These are phyloP conservation scores for Candida manassasensis DNA, from an alignment of 805 yeast species.

Conservation along the genomic window DNA sequence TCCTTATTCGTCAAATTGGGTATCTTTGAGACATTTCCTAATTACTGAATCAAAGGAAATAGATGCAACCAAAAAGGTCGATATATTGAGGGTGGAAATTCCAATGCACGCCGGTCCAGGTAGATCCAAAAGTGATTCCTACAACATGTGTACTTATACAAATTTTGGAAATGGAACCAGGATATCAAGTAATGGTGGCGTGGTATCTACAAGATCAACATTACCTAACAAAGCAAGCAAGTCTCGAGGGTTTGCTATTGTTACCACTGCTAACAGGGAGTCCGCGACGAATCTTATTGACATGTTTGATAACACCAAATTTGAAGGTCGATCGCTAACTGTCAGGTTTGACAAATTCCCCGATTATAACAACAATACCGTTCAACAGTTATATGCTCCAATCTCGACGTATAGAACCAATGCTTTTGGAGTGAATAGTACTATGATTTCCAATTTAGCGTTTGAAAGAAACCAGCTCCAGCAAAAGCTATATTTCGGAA, in stretches of 20 bases:
- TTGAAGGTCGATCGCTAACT: constrained; percentile 56
- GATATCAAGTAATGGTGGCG: background rate
- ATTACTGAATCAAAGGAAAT: constrained; percentile 18
- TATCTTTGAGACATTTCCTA: constrained; percentile 27
- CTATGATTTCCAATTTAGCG: constrained; percentile 21
- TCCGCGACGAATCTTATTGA: constrained; percentile 48
- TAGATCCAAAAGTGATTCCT: background rate
- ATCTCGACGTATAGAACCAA: background rate
- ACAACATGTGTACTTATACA: background rate
- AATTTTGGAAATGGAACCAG: background rate
- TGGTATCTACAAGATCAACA: constrained; percentile 1
- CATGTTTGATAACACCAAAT: constrained; percentile 46
- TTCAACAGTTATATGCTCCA: constrained; percentile 16
- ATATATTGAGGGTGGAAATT: constrained; percentile 34
- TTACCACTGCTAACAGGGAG: constrained; percentile 41
- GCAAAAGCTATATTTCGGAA: constrained; percentile 26
- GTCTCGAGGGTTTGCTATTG: constrained; percentile 63
- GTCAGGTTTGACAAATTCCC: constrained; percentile 59
- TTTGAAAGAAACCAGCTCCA: constrained; percentile 29
- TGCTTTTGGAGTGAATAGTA: constrained; percentile 3
- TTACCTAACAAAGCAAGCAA: constrained; percentile 3
- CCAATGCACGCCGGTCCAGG: constrained; percentile 27
- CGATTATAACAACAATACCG: constrained; percentile 27
- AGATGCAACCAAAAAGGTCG: constrained; percentile 22
- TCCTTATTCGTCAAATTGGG: constrained; percentile 43